Evolutionary conservation across 306 rosid genomes (phyloP).

Genomic region (Nissolia schottii): DNA sequence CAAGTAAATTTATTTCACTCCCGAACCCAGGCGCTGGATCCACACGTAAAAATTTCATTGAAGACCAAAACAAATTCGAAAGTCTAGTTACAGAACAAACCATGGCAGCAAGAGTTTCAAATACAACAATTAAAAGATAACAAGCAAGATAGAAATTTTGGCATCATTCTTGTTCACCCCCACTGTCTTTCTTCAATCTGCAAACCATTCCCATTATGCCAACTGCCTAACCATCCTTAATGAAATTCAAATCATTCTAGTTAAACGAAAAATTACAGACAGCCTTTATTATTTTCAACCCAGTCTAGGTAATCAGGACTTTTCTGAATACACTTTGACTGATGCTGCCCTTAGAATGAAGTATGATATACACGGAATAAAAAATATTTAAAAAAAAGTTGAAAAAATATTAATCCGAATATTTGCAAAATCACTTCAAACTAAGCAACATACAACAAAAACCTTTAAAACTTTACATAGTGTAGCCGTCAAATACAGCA

Average conservation of each 20-base stretch:
- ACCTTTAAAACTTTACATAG: constrained; percentile 47
- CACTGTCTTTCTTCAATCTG: neutral
- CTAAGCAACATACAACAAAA: constrained; percentile 45
- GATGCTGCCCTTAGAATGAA: constrained; percentile 35
- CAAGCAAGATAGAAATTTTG: neutral
- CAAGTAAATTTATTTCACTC: too few species aligned
- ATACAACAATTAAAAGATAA: neutral
- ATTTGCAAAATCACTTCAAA: constrained; percentile 34
- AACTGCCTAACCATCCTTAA: neutral
- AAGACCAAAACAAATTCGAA: too few species aligned
- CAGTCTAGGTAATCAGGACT: constrained; percentile 40
- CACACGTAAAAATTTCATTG: too few species aligned
- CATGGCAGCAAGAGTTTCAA: neutral
- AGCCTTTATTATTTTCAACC: constrained; percentile 50
- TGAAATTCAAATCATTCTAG: constrained; percentile 7
- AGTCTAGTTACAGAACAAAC: neutral
- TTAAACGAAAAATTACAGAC: constrained; percentile 17
- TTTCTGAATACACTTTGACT: constrained; percentile 44
- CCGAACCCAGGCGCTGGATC: too few species aligned
- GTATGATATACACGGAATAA: constrained; percentile 21
- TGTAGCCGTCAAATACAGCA: constrained; percentile 29
- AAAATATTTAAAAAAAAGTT: neutral
- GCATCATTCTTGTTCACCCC: neutral
- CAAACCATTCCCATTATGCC: constrained; percentile 3
- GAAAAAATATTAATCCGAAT: constrained; percentile 34